Evolutionary conservation across 345 rosid species (phyloP).

Genomic region (Hirschfeldia incana): DNA sequence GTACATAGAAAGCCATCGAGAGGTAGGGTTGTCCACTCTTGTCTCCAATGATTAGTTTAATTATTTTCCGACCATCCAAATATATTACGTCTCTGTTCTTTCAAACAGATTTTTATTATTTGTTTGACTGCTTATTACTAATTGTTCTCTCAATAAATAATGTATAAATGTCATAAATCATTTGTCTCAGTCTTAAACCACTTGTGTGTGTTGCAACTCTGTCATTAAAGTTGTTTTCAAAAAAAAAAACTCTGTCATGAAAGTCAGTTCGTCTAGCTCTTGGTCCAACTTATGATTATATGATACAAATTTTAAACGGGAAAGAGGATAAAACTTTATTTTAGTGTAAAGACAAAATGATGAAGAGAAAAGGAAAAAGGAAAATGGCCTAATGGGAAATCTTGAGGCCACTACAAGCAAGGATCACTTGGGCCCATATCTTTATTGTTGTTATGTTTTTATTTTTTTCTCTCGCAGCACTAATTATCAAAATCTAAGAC

Average conservation of each 20-base stretch:
- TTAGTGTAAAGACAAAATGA: not conserved
- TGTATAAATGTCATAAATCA: not conserved
- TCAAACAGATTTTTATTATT: not conserved
- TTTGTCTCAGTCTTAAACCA: no score
- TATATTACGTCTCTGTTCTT: not conserved
- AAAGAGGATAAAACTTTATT: not conserved
- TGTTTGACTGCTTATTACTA: not conserved
- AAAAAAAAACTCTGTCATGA: not conserved
- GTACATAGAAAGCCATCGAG: not conserved
- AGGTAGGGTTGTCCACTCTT: constrained; percentile 32
- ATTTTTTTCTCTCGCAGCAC: not conserved
- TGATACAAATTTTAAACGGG: not conserved
- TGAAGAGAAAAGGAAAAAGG: not conserved
- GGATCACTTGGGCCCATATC: not conserved
- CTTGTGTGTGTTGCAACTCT: not conserved
- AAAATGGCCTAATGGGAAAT: not conserved
- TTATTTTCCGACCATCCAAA: constrained; percentile 5
- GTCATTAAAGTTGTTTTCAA: not conserved
- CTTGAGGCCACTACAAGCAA: not conserved
- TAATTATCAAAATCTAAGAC: not conserved
- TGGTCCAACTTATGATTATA: not conserved
- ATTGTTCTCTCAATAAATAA: not conserved
- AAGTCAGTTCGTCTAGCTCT: not conserved
- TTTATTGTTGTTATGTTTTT: not conserved
- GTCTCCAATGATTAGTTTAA: constrained; percentile 15